Base-by-base conservation (phyloP, 2,329 filamentous ascomycete species). In the Epichloe typhina region DNA sequence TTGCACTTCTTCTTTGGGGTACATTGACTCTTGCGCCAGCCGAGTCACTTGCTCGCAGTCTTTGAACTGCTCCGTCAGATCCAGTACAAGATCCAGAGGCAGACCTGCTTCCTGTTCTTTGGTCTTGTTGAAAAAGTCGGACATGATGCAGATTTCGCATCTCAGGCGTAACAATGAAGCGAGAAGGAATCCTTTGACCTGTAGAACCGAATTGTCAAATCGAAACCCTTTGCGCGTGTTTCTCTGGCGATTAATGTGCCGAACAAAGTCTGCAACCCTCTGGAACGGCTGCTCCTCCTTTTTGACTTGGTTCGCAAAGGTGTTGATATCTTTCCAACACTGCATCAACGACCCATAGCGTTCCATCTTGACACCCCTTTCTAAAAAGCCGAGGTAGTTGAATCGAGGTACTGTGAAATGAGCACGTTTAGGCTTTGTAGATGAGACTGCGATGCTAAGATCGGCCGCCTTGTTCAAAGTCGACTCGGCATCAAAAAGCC, bases 241-340 rank as follows among this genome's bases (percentile, higher is more conserved):
- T 17, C 52, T 8, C 53, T 65, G 61, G 5, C 62, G 63, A 17
- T 65, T 65, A 4, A 67, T 67, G 26, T 69, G 63, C 15, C 67
- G 63, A 2, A 75, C 72, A 4, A 73, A 61, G 37, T 74, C 62
- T 5, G 66, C 66, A 1, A 79, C 72, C 0, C 65, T 65, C 36
- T 72, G 68, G 51, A 72, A 75, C 0, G 74, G 74, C 55, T 77
- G 73, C 55, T 77, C 74, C 9, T 76, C 69, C 31, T 59, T 58
- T 17, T 55, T 55, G 0, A 75, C 69, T 33, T 65, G 57, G 0
- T 44, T 46, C 3, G 52, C 37, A 26, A 56, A 57, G 8, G 13
- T 17, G 11, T 47, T 21, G 2, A 60, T 53, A 4, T 46, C 38
- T 3, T 31, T 47, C 54, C 58, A 55, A 23, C 31, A 13, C 54